These are phyloP conservation scores for Botrytis deweyae DNA, from an alignment of 2,329 filamentous ascomycete species.

Conservation along the genomic window DNA sequence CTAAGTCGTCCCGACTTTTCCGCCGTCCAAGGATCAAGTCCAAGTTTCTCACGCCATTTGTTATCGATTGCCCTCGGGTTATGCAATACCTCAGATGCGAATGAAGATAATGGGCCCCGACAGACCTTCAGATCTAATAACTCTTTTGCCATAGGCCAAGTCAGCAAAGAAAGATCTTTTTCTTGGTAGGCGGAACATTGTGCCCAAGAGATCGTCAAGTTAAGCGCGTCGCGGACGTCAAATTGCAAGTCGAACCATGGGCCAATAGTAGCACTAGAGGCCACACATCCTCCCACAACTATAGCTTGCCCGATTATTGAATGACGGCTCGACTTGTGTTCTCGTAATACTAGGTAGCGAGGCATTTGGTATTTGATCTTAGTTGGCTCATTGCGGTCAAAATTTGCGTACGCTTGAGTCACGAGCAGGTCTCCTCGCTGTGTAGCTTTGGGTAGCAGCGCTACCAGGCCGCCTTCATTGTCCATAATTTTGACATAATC, in stretches of 20 bases:
- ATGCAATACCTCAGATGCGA: not conserved
- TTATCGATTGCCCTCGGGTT: accelerated
- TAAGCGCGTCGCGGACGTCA: not conserved
- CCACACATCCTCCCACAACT: not conserved
- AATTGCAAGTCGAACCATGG: not conserved
- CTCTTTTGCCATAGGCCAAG: not conserved
- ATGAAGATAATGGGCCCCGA: not conserved
- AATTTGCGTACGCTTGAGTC: not conserved
- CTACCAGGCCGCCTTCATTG: not conserved
- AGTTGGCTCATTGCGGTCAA: not conserved
- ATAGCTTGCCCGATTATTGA: not conserved
- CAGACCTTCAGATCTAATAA: not conserved
- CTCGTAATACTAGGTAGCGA: not conserved
- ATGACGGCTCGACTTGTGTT: not conserved
- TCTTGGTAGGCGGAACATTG: not conserved
- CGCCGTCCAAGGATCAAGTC: not conserved
- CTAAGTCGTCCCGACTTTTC: not conserved
- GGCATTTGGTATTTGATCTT: no score
- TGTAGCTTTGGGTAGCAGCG: not conserved
- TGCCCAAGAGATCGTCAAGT: not conserved
- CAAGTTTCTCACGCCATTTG: not conserved
- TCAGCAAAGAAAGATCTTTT: not conserved
- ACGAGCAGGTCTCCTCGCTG: not conserved
- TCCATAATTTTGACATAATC: not conserved
- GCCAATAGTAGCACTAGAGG: not conserved